Evolutionary conservation across 768 basidiomycete genomes (phyloP).

Genomic region (Rhizopogon vesiculosus): DNA sequence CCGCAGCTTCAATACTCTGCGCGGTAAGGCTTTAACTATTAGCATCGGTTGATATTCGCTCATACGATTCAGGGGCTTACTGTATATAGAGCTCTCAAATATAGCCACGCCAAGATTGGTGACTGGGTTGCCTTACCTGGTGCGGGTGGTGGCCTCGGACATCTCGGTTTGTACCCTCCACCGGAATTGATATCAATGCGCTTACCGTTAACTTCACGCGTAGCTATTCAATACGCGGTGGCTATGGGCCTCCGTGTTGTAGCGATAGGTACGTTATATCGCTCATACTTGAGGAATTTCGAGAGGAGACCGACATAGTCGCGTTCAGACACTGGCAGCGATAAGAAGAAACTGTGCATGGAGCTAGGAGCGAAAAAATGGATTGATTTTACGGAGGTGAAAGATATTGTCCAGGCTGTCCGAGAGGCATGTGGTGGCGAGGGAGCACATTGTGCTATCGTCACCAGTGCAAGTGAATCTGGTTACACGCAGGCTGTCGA

Average conservation of each 20-base stretch:
- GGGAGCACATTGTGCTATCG: constrained; percentile 69
- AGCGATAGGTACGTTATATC: constrained; percentile 47
- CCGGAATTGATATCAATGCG: no score
- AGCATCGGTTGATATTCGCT: not conserved
- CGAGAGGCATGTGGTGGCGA: constrained; percentile 56
- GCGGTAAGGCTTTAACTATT: constrained; percentile 41
- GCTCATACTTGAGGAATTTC: not conserved
- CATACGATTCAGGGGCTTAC: constrained; percentile 57
- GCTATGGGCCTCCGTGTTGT: constrained; percentile 77
- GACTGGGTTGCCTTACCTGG: constrained; percentile 77
- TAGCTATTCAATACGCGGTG: constrained; percentile 76
- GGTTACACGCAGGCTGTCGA: constrained; percentile 59
- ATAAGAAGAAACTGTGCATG: constrained; percentile 59
- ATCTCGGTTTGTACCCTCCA: constrained; percentile 46
- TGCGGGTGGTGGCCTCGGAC: constrained; percentile 80
- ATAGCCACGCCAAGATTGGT: constrained; percentile 56
- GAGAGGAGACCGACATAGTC: not conserved
- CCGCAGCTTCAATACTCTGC: constrained; percentile 73
- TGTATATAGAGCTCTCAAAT: constrained; percentile 82
- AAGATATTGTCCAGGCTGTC: constrained; percentile 64
- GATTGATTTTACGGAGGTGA: constrained; percentile 72
- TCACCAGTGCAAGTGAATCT: constrained; percentile 45
- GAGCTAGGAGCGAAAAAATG: constrained; percentile 69
- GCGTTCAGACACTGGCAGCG: constrained; percentile 59
- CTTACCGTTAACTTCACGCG: not conserved